These are phyloP conservation scores for Debaryomyces maramus DNA, from an alignment of 805 yeast species.

Conservation along the genomic window DNA sequence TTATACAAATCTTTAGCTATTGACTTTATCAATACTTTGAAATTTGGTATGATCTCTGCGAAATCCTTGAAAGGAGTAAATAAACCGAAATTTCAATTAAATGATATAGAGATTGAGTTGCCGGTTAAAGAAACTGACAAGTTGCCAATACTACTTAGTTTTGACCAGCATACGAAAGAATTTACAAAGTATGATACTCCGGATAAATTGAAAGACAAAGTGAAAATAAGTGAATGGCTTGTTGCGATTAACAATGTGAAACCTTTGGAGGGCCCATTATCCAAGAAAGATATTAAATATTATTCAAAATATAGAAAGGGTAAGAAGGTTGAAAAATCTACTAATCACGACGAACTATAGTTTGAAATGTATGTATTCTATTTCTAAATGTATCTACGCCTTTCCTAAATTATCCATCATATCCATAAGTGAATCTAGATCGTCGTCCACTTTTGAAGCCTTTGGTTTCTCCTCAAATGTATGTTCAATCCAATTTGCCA, in stretches of 20 bases:
- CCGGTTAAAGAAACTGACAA: slow-evolving; percentile 16
- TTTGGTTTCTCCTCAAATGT: slow-evolving; percentile 8
- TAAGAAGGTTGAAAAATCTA: slow-evolving; percentile 15
- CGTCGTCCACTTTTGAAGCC: slow-evolving; percentile 17
- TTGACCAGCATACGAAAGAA: slow-evolving; percentile 16
- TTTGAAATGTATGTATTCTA: background rate
- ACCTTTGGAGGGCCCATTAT: slow-evolving; percentile 40
- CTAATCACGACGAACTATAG: slow-evolving; percentile 30
- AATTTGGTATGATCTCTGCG: slow-evolving; percentile 46
- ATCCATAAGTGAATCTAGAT: slow-evolving; percentile 33
- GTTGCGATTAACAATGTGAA: slow-evolving; percentile 19
- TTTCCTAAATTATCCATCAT: slow-evolving; percentile 37
- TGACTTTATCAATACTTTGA: slow-evolving; percentile 56
- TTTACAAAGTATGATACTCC: slow-evolving; percentile 23
- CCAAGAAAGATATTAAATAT: slow-evolving; percentile 31
- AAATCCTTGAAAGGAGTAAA: slow-evolving; percentile 19
- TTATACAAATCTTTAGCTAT: slow-evolving; percentile 65
- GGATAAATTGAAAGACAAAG: slow-evolving; percentile 30
- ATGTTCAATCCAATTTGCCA: slow-evolving; percentile 39
- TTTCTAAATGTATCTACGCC: slow-evolving; percentile 5
- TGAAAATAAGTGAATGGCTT: slow-evolving; percentile 34
- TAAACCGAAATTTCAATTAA: slow-evolving; percentile 12
- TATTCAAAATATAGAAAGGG: slow-evolving; percentile 32
- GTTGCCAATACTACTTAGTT: slow-evolving; percentile 30
- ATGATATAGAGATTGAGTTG: slow-evolving; percentile 21